phyloP scores from a whole-genome alignment of 2,329 filamentous ascomycete species.

The Penicillium hesseltinei region DNA sequence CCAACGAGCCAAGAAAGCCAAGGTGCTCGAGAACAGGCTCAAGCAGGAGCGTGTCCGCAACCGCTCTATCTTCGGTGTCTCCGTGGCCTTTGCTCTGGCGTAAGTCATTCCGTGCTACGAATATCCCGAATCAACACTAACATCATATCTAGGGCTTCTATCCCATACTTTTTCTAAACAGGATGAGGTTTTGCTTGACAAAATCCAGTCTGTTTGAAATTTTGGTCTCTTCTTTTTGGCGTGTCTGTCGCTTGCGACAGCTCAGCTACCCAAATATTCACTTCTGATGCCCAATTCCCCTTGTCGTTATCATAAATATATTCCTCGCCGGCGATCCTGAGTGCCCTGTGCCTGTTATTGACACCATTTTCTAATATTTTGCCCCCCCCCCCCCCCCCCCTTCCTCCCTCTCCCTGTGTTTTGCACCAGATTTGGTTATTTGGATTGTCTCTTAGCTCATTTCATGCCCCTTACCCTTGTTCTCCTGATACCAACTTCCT shows the following conservation, averaged over 20 bases:
- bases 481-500: constrained; percentile 14
- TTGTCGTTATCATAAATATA: constrained; percentile 31
- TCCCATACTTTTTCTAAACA: constrained; percentile 48
- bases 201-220: background rate
- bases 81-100: constrained; percentile 85
- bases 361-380: constrained; percentile 20
- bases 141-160: constrained; percentile 39
- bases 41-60: constrained; percentile 83
- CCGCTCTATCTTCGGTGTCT: constrained; percentile 80
- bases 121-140: constrained; percentile 17
- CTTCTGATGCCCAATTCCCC: constrained; percentile 19
- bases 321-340: constrained; percentile 17
- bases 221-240: background rate
- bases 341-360: constrained; percentile 17
- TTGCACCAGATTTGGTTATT: constrained; percentile 7
- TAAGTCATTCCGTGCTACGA: constrained; percentile 53
- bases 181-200: constrained; percentile 1
- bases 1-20: constrained; percentile 69
- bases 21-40: constrained; percentile 68
- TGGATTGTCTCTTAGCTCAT: background rate
- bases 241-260: constrained; percentile 8
- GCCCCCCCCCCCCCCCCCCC: background rate
- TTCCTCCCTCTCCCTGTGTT: background rate
- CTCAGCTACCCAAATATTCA: constrained; percentile 2
- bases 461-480: background rate